Base-by-base conservation (phyloP, 495 filamentous ascomycete species). In the Staphylotrichum longicolle region DNA sequence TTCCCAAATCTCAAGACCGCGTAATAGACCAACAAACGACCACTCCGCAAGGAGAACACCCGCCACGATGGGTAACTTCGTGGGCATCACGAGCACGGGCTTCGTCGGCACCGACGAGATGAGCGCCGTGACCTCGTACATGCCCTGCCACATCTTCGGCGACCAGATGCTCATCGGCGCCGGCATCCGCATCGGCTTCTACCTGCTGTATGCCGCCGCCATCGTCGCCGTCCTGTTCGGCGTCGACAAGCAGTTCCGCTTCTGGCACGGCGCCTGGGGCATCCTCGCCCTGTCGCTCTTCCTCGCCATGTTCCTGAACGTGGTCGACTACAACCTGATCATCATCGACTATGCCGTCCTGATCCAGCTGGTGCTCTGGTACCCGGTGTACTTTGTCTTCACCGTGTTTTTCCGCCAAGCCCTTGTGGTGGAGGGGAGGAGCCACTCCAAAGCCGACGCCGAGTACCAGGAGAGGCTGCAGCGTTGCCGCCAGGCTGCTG, bases 81-180 rank as follows among this genome's bases (percentile, higher is more conserved):
- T 65, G 11, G 67, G 67, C 15, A 32, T 70, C 42, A 68, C 70
- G 14, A 60, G 58, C 53, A 72, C 70, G 15, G 63, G 64, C 52
- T 72, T 70, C 64, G 66, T 72, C 44, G 70, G 65, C 39, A 67
- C 66, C 58, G 66, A 61, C 61, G 70, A 68, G 57, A 40, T 66
- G 66, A 63, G 59, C 58, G 70, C 68, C 42, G 70, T 68, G 20
- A 67, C 68, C 39, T 70, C 68, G 7, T 72, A 59, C 62, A 54
- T 54, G 51, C 70, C 70, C 46, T 72, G 70, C 39, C 70, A 72
- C 53, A 68, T 70, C 50, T 72, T 72, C 35, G 70, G 70, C 41
- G 68, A 72, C 64, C 68, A 70, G 64, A 70, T 68, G 65, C 68
- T 72, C 48, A 70, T 70, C 58, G 70, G 70, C 44, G 46, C 58